A percentile compares a stretch with the other conserved stretches of the same genome.
These are phyloP conservation scores for Piromyces finnis DNA, from an alignment of 192 early-diverging fungal species.

Conservation along the genomic window DNA sequence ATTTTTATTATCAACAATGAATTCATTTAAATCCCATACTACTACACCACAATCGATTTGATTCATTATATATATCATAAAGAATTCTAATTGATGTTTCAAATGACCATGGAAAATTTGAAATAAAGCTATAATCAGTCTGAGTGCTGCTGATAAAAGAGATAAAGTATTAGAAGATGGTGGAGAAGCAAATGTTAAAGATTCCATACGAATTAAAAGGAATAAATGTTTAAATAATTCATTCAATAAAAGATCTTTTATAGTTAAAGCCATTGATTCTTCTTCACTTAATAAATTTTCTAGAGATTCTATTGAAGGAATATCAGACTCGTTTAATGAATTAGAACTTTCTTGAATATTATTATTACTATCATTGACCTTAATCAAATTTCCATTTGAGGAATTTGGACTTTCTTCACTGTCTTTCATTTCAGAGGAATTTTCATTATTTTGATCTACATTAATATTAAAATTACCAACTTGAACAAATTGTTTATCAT, in stretches of 20 bases:
- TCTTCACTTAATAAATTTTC: not conserved
- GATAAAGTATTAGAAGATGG: conserved; percentile 6
- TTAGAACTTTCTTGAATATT: not conserved
- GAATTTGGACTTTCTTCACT: not conserved
- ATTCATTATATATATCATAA: conserved; percentile 32
- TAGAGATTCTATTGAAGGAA: not conserved
- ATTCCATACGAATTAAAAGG: not conserved
- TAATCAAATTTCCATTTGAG: not conserved
- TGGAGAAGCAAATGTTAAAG: not conserved
- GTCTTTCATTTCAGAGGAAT: not conserved
- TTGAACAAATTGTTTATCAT: not conserved
- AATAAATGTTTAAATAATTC: conserved; percentile 5
- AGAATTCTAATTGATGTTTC: conserved; percentile 63
- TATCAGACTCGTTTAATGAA: not conserved
- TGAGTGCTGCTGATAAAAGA: conserved; percentile 38
- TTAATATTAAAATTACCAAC: not conserved
- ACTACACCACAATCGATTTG: conserved; percentile 20
- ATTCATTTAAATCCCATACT: conserved; percentile 28
- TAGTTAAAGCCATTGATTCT: not conserved
- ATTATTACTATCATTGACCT: not conserved
- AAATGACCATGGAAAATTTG: conserved; percentile 44
- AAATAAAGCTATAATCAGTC: conserved; percentile 49
- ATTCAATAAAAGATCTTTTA: not conserved
- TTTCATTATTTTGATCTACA: not conserved
- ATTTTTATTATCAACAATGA: not conserved